A percentile compares a stretch with the other conserved stretches of the same genome.
phyloP scores from a whole-genome alignment of 805 yeast species.

The Ogataea kodamae region DNA sequence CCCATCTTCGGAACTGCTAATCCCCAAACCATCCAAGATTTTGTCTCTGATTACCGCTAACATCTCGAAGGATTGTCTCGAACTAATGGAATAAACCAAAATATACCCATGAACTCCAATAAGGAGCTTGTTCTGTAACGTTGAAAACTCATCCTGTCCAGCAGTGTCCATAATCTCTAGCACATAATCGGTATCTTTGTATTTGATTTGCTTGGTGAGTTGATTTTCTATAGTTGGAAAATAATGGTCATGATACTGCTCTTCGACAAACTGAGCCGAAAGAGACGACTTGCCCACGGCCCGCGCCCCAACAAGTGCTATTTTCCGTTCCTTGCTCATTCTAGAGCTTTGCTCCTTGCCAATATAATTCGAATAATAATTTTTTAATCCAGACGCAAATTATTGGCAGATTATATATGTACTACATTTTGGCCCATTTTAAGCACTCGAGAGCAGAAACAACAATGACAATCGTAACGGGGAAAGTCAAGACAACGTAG shows the following conservation, averaged over 20 bases:
- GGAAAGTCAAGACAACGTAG: constrained; percentile 69
- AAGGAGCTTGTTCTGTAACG: constrained; percentile 72
- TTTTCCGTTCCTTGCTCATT: constrained; percentile 55
- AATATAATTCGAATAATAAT: constrained; percentile 2
- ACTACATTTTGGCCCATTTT: constrained; percentile 30
- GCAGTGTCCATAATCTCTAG: constrained; percentile 90
- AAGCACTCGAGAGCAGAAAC: constrained; percentile 60
- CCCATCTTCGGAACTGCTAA: constrained; percentile 39
- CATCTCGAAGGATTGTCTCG: constrained; percentile 73
- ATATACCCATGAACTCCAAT: constrained; percentile 83
- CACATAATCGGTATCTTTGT: constrained; percentile 71
- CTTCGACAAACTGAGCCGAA: constrained; percentile 81
- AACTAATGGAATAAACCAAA: constrained; percentile 76
- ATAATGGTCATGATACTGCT: constrained; percentile 82
- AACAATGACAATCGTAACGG: constrained; percentile 70
- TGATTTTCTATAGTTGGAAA: constrained; percentile 91
- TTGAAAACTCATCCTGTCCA: constrained; percentile 86
- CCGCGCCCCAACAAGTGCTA: constrained; percentile 84
- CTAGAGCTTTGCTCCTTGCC: background rate
- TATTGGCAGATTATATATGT: constrained; percentile 7
- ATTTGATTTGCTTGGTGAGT: constrained; percentile 63
- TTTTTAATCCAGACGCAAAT: constrained; percentile 5
- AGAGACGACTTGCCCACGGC: constrained; percentile 87
- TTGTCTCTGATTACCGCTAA: constrained; percentile 77
- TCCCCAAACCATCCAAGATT: constrained; percentile 63